phyloP scores from a whole-genome alignment of 176 grass and related monocot species.

The Eleusine indica region DNA sequence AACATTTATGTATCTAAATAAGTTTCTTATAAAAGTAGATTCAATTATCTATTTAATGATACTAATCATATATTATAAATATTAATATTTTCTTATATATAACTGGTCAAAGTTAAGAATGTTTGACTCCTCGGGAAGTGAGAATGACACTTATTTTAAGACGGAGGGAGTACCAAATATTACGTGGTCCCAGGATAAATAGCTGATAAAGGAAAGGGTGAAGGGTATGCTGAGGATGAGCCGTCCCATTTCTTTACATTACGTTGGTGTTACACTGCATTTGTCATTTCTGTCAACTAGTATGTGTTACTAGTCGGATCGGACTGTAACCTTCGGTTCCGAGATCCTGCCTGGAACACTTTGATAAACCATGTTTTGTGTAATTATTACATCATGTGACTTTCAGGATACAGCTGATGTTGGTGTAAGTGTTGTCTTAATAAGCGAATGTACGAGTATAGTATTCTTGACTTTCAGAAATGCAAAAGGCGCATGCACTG shows the following conservation, averaged over 20 bases:
- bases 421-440: neutral
- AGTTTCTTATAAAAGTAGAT: too few species aligned
- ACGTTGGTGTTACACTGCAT: neutral
- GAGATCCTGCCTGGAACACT: neutral
- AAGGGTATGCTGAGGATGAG: constrained; percentile 29
- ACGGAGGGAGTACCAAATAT: too few species aligned
- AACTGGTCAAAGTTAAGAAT: too few species aligned
- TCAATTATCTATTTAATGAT: too few species aligned
- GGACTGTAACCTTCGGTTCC: neutral
- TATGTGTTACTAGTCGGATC: neutral
- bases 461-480: neutral
- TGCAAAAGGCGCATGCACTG: neutral
- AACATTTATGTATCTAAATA: too few species aligned
- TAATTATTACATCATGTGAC: neutral
- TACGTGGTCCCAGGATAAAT: constrained; percentile 6
- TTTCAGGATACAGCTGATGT: neutral
- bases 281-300: constrained; percentile 9
- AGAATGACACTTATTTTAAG: too few species aligned
- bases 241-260: neutral
- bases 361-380: neutral
- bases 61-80: too few species aligned
- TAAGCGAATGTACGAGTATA: neutral
- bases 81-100: too few species aligned
- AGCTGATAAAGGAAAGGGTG: neutral
- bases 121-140: too few species aligned